Base-by-base conservation (phyloP, 768 basidiomycete species). In the Suillus decipiens region DNA sequence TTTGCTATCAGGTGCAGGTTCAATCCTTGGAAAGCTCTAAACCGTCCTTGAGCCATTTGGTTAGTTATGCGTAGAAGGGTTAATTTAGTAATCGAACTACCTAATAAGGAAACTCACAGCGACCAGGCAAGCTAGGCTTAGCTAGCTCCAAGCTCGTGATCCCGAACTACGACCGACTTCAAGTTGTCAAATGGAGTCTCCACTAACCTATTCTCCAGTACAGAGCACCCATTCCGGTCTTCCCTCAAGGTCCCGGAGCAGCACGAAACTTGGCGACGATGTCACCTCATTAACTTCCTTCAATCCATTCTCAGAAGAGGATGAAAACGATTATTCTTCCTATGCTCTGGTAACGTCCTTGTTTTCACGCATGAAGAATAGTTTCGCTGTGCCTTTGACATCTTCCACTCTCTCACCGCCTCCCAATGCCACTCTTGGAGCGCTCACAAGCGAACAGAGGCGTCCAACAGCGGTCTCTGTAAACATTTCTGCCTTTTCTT, bases 221-320 rank as follows among this genome's bases (percentile, higher is more conserved):
- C 76, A 69, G 56, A 74, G 67, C 47, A 61, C 64, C 9, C 69
- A 77, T 57, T 80, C 76, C 11, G 76, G 78, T 17, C 77, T 78
- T 19, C 82, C 84, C 12, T 85, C 83, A 24, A 79, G 87, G 70
- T 89, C 89, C 14, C 82, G 86, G 67, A 87, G 85, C 74, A 87
- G 82, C 73, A 82, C 83, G 37, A 87, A 82, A 69, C 73, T 78
- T 10, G 73, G 65, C 22, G 80, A 88, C 58, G 92, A 92, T 79
- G 82, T 88, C 50, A 82, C 84, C 51, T 86, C 87, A 70, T 77
- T 95, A 62, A 95, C 94, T 34, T 91, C 91, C 57, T 93, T 90
- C 81, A 95, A 95, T 73, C 92, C 92, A 7, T 95, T 94, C 79
- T 87, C 90, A n/a, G 92, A 93, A 71, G 94, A 95, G 73, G 93